Conservation (phyloP, 352 stramenopile species). For the Pythium apleroticum region DNA sequence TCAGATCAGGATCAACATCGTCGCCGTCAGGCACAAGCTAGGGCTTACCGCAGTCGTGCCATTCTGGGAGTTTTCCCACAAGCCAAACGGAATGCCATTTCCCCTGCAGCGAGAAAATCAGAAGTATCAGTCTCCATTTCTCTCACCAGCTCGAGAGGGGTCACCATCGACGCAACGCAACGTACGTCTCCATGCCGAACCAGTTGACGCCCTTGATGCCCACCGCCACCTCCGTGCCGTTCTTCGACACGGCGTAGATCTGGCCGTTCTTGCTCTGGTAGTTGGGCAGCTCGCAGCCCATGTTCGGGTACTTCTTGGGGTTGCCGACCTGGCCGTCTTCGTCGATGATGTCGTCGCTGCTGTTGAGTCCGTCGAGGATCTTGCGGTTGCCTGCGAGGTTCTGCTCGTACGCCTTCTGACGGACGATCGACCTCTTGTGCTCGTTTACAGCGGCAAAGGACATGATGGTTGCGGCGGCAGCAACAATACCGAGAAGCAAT, state of each 20-base stretch:
- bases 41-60: constrained; percentile 53
- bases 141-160: too few relatives aligned
- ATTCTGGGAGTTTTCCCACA: constrained; percentile 77
- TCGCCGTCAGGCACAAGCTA: too few relatives aligned
- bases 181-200: constrained; percentile 84
- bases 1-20: too few relatives aligned
- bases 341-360: constrained; percentile 49
- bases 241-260: constrained; percentile 52
- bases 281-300: constrained; percentile 58
- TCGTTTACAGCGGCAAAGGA: constrained; percentile 38
- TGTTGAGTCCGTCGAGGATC: constrained; percentile 36
- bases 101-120: too few relatives aligned
- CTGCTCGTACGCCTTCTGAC: constrained; percentile 16
- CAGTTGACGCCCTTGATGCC: constrained; percentile 80
- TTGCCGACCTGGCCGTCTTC: constrained; percentile 65
- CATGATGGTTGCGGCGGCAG: too few relatives aligned
- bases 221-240: constrained; percentile 67
- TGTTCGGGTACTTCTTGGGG: constrained; percentile 56
- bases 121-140: too few relatives aligned
- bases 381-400: constrained; percentile 20
- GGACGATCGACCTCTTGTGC: constrained; percentile 25
- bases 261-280: constrained; percentile 78
- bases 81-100: constrained; percentile 63
- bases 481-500: constrained; percentile 45
- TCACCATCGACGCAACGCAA: too few relatives aligned